phyloP scores from a whole-genome alignment of 2,329 filamentous ascomycete species.

The Cladobotryum mycophilum region DNA sequence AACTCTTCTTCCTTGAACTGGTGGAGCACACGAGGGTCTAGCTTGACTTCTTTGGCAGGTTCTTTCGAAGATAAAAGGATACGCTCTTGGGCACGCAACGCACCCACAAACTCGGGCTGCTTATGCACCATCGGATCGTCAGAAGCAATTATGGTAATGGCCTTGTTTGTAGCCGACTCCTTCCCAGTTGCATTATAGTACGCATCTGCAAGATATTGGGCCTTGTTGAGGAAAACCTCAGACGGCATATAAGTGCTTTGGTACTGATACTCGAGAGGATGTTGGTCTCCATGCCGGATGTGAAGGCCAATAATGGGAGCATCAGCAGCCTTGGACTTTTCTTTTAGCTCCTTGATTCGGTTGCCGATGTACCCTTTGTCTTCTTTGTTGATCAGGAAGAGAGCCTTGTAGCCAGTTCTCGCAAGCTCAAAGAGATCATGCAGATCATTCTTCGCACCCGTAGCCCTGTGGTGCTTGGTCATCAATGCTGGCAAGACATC shows the following conservation, averaged over 20 bases:
- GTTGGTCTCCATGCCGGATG: constrained; percentile 72
- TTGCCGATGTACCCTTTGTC: constrained; percentile 59
- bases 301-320: constrained; percentile 59
- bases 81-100: constrained; percentile 62
- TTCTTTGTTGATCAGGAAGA: constrained; percentile 63
- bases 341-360: constrained; percentile 51
- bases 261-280: constrained; percentile 72
- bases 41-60: constrained; percentile 33
- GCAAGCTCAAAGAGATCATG: constrained; percentile 66
- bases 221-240: constrained; percentile 58
- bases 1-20: constrained; percentile 69
- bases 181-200: constrained; percentile 36
- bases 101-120: constrained; percentile 53
- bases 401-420: constrained; percentile 63
- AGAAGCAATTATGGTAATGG: constrained; percentile 62
- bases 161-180: constrained; percentile 17
- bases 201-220: constrained; percentile 47
- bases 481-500: constrained; percentile 56
- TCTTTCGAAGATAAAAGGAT: constrained; percentile 68
- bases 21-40: constrained; percentile 46
- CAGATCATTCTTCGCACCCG: constrained; percentile 19
- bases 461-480: constrained; percentile 24
- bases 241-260: constrained; percentile 71
- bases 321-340: constrained; percentile 35
- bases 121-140: constrained; percentile 74